phyloP scores from a whole-genome alignment of 1,139 yeast species.

The Blastobotrys elegans region DNA sequence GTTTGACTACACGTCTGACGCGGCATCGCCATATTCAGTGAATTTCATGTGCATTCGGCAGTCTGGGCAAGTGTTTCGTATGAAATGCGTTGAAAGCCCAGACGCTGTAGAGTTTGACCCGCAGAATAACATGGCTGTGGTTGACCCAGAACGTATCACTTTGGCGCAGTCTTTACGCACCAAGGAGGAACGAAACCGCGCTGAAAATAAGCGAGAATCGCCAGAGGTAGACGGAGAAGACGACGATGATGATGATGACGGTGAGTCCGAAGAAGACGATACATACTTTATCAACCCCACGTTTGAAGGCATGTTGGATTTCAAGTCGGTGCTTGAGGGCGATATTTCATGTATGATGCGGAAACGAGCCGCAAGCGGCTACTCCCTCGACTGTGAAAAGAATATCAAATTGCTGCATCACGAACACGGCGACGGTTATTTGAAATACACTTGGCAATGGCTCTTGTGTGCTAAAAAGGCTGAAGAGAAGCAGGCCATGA shows the following conservation, averaged over 20 bases:
- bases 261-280: conserved; percentile 19
- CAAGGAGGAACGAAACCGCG: neutral
- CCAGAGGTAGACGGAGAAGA: conserved; percentile 8
- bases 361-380: conserved; percentile 65
- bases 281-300: conserved; percentile 6
- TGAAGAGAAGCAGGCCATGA: conserved; percentile 64
- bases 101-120: conserved; percentile 64
- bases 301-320: conserved; percentile 25
- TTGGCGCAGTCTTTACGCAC: conserved; percentile 13
- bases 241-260: conserved; percentile 13
- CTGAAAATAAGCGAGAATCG: conserved; percentile 1
- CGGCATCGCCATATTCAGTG: conserved; percentile 38
- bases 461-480: conserved; percentile 64
- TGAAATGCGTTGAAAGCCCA: conserved; percentile 69
- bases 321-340: conserved; percentile 25
- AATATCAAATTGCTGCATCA: conserved; percentile 61
- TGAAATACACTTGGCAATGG: conserved; percentile 90
- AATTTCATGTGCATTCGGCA: conserved; percentile 81
- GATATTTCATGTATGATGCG: conserved; percentile 47
- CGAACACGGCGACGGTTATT: conserved; percentile 44
- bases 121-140: conserved; percentile 60
- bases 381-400: conserved; percentile 62
- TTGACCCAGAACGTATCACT: conserved; percentile 57
- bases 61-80: conserved; percentile 78
- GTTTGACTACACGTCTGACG: conserved; percentile 73